phyloP scores from a whole-genome alignment of 139 green algal genomes.

The Zygnema cylindricum region DNA sequence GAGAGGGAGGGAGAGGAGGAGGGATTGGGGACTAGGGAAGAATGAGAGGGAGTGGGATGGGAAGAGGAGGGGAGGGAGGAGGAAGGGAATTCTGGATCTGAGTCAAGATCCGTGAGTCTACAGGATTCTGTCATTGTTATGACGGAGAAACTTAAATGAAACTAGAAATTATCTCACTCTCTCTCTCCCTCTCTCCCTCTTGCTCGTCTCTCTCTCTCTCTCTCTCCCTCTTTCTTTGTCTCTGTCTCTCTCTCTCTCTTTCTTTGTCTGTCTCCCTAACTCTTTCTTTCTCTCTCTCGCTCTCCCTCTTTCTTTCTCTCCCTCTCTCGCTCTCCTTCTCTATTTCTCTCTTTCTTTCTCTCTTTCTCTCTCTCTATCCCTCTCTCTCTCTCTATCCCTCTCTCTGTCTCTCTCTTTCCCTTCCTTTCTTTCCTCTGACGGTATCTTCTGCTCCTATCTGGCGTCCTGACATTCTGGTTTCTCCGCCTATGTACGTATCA shows the following conservation, averaged over 20 bases:
- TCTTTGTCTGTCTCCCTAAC: background rate
- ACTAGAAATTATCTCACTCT: too few relatives aligned
- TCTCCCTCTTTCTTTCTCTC: background rate
- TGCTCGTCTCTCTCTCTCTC: background rate
- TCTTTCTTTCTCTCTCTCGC: background rate
- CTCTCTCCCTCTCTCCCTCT: background rate
- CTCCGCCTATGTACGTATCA: too few relatives aligned
- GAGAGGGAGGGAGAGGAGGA: too few relatives aligned
- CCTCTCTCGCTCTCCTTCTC: background rate
- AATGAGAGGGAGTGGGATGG: too few relatives aligned
- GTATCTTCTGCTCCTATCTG: too few relatives aligned
- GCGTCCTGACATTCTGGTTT: too few relatives aligned
- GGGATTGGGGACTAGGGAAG: too few relatives aligned
- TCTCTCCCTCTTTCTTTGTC: background rate
- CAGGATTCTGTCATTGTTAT: background rate
- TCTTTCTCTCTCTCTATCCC: background rate
- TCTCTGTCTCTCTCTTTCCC: too few relatives aligned
- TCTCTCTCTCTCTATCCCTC: background rate
- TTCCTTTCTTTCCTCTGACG: background rate
- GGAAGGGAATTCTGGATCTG: too few relatives aligned
- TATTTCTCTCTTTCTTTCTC: background rate
- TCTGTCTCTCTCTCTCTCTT: background rate
- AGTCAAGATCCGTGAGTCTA: too few relatives aligned
- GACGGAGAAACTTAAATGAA: background rate
- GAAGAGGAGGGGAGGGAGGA: too few relatives aligned